Percentiles rank a stretch among this genome's conserved stretches.
Evolutionary conservation across 345 rosid species (phyloP).

Genomic region (Cardamine resedifolia): DNA sequence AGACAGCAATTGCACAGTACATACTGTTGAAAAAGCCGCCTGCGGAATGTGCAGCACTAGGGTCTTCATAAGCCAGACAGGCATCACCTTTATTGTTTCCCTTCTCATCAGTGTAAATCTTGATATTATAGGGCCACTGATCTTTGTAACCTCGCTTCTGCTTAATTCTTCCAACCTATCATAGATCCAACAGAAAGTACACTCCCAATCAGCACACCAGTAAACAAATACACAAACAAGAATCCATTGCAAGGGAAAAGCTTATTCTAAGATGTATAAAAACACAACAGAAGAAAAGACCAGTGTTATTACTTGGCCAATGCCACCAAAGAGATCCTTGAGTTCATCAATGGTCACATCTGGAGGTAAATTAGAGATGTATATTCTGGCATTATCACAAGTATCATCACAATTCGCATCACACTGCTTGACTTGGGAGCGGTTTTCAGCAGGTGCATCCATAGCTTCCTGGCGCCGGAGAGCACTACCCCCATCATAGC

Average conservation of each 20-base stretch:
- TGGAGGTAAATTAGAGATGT: conserved; percentile 93
- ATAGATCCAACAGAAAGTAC: conserved; percentile 5
- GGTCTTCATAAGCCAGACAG: conserved; percentile 90
- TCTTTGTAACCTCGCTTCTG: conserved; percentile 97
- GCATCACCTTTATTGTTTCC: conserved; percentile 96
- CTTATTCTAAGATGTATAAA: background rate
- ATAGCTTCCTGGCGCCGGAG: conserved; percentile 55
- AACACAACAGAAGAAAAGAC: conserved; percentile 30
- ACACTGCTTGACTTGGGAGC: conserved; percentile 77
- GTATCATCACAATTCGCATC: conserved; percentile 75
- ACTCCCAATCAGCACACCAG: conserved; percentile 18
- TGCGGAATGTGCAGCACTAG: conserved; percentile 93
- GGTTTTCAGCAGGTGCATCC: conserved; percentile 45
- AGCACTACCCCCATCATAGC: conserved; percentile 60
- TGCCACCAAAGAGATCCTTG: conserved; percentile 92
- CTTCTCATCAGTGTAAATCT: conserved; percentile 87
- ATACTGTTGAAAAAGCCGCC: conserved; percentile 84
- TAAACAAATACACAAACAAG: conserved; percentile 15
- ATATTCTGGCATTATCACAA: conserved; percentile 92
- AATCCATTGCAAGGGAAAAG: background rate
- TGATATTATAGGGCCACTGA: conserved; percentile 98
- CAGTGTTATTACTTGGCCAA: conserved; percentile 79
- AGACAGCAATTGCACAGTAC: conserved; percentile 12
- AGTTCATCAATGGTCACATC: conserved; percentile 90
- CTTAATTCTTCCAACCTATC: conserved; percentile 90